Evolutionary conservation across 495 filamentous ascomycete genomes (phyloP), one percentile per base, ranked within the genome.

Genomic region (Hyaloscypha variabilis): DNA sequence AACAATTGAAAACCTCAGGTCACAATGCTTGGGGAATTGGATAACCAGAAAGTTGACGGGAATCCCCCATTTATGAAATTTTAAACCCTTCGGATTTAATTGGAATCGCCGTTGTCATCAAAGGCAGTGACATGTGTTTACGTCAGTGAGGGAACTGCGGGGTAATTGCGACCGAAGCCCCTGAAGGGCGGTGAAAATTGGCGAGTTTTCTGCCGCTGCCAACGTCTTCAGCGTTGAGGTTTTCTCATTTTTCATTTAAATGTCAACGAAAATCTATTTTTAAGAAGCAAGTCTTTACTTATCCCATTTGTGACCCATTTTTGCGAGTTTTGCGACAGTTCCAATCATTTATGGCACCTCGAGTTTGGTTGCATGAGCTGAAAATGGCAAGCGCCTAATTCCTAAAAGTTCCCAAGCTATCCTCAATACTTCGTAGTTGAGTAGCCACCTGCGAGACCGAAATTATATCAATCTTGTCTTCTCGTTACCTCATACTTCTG

Each of bases 281-380:
- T 13, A 34, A 3, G 31, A 34, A 34, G 31, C 1, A 34, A 46
- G 13, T 17, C 19, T 46, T 0, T 46, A n/a, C n/a, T n/a, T n/a
- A n/a, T 19, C 19, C 6, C 39, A 46, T 46, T 46, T 10, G 39
- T 17, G 17, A 17, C 11, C 39, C 39, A 19, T 17, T 10, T 46
- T 10, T 17, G 17, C 10, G 19, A 46, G 39, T 19, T 19, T 8
- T 19, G 39, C 19, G 17, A 17, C 51, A 54, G 19, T 4, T 4
- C 26, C 24, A 58, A 30, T 36, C 55, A 0, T n/a, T n/a, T n/a
- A 29, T n/a, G 5, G 8, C 25, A 58, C 21, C 26, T 36, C 55
- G n/a, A 25, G 55, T 58, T 58, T 3, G 26, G 36, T 28, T 17
- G 30, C 55, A 58, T 58, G 55, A 58, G 55, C 55, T 58, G 55